Base-by-base conservation (phyloP, 352 stramenopile species). In the Stramenopiles sp. region DNA sequence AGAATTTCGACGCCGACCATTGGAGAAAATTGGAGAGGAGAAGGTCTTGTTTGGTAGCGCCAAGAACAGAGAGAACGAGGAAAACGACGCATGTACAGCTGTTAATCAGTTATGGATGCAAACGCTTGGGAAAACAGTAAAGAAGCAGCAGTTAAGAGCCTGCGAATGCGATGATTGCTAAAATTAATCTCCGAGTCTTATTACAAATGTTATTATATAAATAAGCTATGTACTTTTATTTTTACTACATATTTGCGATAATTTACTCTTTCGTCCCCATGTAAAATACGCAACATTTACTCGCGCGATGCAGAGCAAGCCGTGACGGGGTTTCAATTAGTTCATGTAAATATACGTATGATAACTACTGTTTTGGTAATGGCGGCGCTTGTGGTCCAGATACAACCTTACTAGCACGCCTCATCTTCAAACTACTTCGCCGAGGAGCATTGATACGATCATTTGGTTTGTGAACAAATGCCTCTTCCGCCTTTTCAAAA, bases 381-480 rank as follows among this genome's bases (percentile, higher is more conserved):
- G 71, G 71, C 8, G 71, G 71, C 8, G 71, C 71, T 8, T 31
- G 4, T 31, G 71, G 71, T 4, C 31, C 31, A 31, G 71, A 31
- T 33, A 33, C 31, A 8, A 33, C 14, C 22, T 33, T 78, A 31
- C 4, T 14, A 14, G 71, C 71, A 31, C 71, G 71, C 22, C 71
- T 31, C 30, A 78, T 31, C 14, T 55, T 55, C 22, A 78, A 78
- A 33, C 71, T 78, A 33, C 31, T 78, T 14, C 71, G 71, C 31
- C 71, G 4, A 14, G 71, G 71, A 14, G 71, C 71, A 14, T 78
- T 4, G 4, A 78, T 14, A 33, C 71, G 71, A 31, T 78, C 31
- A 33, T 78, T 78, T 33, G 71, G 71, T 8, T 78, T 78, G 8
- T 78, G 30, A 14, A 78, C 71, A 78, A 78, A 78, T 78, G 71